Conservation (phyloP, 257 asterid genomes). For the Nicotiana otophora region DNA sequence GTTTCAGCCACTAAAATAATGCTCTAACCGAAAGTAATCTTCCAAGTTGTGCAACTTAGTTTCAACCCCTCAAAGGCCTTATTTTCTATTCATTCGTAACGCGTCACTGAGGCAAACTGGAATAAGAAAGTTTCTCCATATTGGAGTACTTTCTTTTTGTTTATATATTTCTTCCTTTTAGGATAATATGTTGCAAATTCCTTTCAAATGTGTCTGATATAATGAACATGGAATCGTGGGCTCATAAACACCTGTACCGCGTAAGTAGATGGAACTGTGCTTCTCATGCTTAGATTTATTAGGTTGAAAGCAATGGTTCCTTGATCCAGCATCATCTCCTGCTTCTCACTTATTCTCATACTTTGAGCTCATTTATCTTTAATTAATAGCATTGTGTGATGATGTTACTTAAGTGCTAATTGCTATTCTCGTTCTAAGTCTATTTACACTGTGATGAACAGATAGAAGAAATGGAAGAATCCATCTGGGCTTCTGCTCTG, state of each 20-base stretch:
- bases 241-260: background rate
- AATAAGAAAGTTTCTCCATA: background rate
- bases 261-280: background rate
- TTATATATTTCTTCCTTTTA: background rate
- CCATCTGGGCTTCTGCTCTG: constrained; percentile 96
- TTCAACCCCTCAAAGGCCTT: background rate
- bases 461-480: constrained; percentile 85
- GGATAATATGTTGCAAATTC: background rate
- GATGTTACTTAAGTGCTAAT: background rate
- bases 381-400: background rate
- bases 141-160: background rate
- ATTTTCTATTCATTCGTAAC: background rate
- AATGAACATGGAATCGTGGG: background rate
- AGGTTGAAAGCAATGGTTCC: background rate
- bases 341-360: background rate
- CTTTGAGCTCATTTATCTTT: background rate
- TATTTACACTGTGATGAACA: constrained; percentile 21
- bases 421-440: background rate
- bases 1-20: background rate
- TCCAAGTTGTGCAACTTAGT: background rate
- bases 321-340: background rate
- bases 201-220: background rate
- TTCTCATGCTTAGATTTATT: background rate
- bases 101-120: background rate
- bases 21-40: background rate